Evolutionary conservation across 2,329 filamentous ascomycete species (phyloP), one percentile per base, ranked within the genome.

Genomic region (Scorias spongiosa): DNA sequence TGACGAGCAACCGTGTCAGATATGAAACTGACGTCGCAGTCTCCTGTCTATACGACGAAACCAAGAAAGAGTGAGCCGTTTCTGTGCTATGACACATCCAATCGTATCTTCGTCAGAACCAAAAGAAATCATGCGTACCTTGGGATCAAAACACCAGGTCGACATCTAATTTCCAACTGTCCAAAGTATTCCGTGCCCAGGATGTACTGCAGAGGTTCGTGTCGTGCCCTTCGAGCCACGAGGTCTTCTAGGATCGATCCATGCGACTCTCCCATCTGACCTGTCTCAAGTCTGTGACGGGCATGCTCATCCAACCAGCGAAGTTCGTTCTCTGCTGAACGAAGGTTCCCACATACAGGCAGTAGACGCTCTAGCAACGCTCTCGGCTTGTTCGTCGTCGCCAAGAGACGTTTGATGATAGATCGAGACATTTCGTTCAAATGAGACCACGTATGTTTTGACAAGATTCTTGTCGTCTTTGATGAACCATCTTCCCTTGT

Each of bases 151-250:
- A 96, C 88, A 2, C 84, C 84, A 10, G 70, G 74, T 26, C 68
- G 69, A 57, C 88, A 95, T 44, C 72, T 65, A 39, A 98, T 81
- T 37, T 94, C 81, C 12, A 96, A 64, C 4, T 76, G 66, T 0
- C 88, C 89, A 63, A 98, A 96, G 1, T 82, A 91, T 60, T 95
- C 87, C 5, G 80, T 79, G 2, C 87, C 87, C 1, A 98, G 67
- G 17, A 96, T 72, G 58, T 96, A 96, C 61, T 96, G 91, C 29
- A 98, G 64, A 1, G 91, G 91, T 46, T 79, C 74, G 1, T 86
- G 86, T n/a, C 52, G 60, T 2, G 70, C 64, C 46, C 76, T 65
- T 39, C 58, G 47, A n/a, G n/a, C 36, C 6, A 61, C 52, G 42
- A 52, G 51, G 12, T 28, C 28, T 6, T 15, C 29, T 18, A 73